A percentile compares a stretch with the other conserved stretches of the same genome.
Conservation (phyloP, 192 early-diverging fungal species). For the Allomyces arbusculus region DNA sequence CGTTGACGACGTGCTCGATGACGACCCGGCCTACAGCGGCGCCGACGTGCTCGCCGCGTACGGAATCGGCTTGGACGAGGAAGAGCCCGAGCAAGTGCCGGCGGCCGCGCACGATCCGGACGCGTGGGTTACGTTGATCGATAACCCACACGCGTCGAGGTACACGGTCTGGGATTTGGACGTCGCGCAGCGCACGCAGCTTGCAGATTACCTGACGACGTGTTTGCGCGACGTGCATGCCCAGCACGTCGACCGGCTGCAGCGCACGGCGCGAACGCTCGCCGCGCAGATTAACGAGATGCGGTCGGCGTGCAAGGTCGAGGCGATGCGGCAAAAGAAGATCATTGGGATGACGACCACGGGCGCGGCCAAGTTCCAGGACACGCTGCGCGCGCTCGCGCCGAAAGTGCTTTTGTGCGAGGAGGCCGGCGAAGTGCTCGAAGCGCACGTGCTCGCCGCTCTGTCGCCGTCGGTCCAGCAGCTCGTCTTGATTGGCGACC, state of each 20-base stretch:
- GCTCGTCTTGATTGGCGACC: slow-evolving; percentile 17
- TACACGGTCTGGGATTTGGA: too few relatives aligned
- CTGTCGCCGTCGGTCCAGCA: slow-evolving; percentile 8
- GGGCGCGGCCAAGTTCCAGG: slow-evolving; percentile 30
- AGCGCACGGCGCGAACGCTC: too few relatives aligned
- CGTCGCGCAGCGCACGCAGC: too few relatives aligned
- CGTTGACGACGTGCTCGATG: too few relatives aligned
- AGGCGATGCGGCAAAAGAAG: slow-evolving; percentile 5
- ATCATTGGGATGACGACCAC: slow-evolving; percentile 40
- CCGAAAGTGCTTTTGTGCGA: slow-evolving; percentile 10
- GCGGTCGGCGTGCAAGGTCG: slow-evolving; percentile 10
- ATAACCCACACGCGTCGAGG: too few relatives aligned
- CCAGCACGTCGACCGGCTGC: too few relatives aligned
- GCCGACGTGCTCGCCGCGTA: not conserved
- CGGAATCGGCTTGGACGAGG: not conserved
- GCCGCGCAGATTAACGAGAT: slow-evolving; percentile 1
- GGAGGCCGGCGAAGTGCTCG: slow-evolving; percentile 18
- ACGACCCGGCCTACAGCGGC: too few relatives aligned
- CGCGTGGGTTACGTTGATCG: too few relatives aligned
- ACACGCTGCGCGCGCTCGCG: not conserved
- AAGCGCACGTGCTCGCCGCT: slow-evolving; percentile 12
- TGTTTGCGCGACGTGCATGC: too few relatives aligned
- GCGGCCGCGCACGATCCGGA: slow-evolving; percentile 1
- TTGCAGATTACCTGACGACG: too few relatives aligned
- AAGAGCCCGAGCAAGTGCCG: not conserved